Base-by-base conservation (phyloP, 345 rosid genomes). In the Salix koriyanagi region DNA sequence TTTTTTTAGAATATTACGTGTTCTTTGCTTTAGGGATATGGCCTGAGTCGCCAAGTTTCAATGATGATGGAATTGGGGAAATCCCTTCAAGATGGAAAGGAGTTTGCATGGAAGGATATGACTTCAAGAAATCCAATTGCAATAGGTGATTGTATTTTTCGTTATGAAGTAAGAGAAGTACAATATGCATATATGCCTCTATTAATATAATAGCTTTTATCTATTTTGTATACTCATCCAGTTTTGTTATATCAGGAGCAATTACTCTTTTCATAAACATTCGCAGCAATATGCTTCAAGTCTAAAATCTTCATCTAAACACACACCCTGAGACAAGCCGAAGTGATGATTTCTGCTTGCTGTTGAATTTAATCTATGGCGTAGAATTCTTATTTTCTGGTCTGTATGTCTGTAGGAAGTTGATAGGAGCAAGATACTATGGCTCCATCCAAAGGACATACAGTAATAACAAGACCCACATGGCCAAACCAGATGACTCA, bases 61-160 rank as follows among this genome's bases (percentile, higher is more conserved):
- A 65, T 15, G 92, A 91, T 48, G 67, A 77, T 2, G 90, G 91
- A 62, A 80, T 89, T 48, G 89, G 87, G 21, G 76, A 79, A 80
- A 81, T 91, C 69, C 94, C 94, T 76, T 76, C 84, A 48, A 84
- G 87, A 79, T 91, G 94, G 94, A 88, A 83, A 76, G 94, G 94
- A 44, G 72, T 76, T 50, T 91, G 94, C 83, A 89, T 91, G 91
- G 90, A 83, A 62, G 87, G 80, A 36, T 44, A 79, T 4, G 92
- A 84, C 62, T 91, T 89, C 84, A 88, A 84, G 70, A 88, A 74
- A 81, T 80, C 88, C 72, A 77, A 79, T 70, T 91, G 97, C 70
- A 92, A 92, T 69, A 91, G 91, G 97, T 91, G 61, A 75, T 15
- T n/a, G 1, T 19, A 0, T 69, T 46, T 46, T 46, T 46, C 1